phyloP scores from a whole-genome alignment of 768 basidiomycete genomes.

The Boletus reticuloceps region DNA sequence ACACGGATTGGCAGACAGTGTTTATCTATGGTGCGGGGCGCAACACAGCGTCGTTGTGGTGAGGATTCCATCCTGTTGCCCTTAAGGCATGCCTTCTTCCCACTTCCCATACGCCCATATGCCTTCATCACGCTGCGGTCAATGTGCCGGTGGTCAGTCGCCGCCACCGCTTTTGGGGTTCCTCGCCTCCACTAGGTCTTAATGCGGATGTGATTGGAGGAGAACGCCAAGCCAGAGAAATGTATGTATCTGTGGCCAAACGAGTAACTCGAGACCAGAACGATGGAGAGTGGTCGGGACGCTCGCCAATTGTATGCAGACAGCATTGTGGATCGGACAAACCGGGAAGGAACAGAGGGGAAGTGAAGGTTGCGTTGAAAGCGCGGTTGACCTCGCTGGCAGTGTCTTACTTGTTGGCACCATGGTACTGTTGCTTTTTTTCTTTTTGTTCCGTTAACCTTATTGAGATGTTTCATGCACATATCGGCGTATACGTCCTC shows the following conservation, averaged over 20 bases:
- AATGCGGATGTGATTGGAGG: slow-evolving; percentile 1
- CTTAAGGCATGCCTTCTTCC: slow-evolving; percentile 1
- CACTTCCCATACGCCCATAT: neutral
- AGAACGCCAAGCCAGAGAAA: slow-evolving; percentile 15
- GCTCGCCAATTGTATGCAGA: neutral
- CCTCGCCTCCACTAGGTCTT: neutral
- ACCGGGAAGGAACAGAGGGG: neutral
- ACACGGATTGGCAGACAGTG: slow-evolving; percentile 1
- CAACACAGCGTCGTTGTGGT: slow-evolving; percentile 5
- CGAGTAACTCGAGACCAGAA: slow-evolving; percentile 1
- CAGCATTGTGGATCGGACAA: neutral
- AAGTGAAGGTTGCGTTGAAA: neutral
- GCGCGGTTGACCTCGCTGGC: neutral
- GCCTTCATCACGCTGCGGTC: neutral
- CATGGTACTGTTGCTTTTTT: neutral
- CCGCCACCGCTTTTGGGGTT: neutral
- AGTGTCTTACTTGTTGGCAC: neutral
- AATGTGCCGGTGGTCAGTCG: neutral
- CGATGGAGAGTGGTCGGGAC: neutral
- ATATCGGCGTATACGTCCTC: too few relatives aligned
- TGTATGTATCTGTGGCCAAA: slow-evolving; percentile 10
- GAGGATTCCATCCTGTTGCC: slow-evolving; percentile 1
- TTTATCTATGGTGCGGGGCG: slow-evolving; percentile 11
- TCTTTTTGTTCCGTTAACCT: too few relatives aligned
- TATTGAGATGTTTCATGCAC: too few relatives aligned